Base-by-base conservation (phyloP, 2,329 filamentous ascomycete species). In the Graphiopsis chlorocephala region DNA sequence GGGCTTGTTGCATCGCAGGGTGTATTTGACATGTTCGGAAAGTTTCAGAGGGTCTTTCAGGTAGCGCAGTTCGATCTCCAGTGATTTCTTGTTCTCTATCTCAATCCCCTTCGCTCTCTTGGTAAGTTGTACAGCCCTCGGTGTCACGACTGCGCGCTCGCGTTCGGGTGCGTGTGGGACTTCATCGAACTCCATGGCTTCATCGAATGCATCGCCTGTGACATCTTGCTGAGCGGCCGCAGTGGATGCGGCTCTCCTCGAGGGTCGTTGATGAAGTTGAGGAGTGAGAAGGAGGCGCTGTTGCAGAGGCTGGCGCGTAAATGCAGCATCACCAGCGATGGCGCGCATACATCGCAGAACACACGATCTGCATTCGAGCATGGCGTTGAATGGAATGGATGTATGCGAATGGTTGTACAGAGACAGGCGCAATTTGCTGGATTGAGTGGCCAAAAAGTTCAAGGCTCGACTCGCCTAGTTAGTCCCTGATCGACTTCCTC, bases 11-110 rank as follows among this genome's bases (percentile, higher is more conserved):
- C 84, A 82, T 5, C 75, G 75, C 56, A 98, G 80, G 20, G 86
- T 80, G 58, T 81, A 80, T 61, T 81, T 81, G 48, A 96, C 87
- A 61, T 89, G 86, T 42, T 89, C 80, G 45, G 87, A 88, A 65
- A 98, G 84, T 70, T 89, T 88, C 67, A 89, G 82, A 1, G 91
- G 90, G 74, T 97, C 93, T 20, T 82, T 77, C 64, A 92, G 75
- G 76, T 85, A 86, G 55, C 83, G 75, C 61, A 93, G 74, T 69
- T 92, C 87, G 71, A 82, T 84, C 42, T 80, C 80, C 55, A 85
- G 66, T 62, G 72, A 66, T 66, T 74, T 67, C 65, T 71, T 53
- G 48, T 72, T 70, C 59, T 61, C 35, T 15, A 67, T 52, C 42
- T 64, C 31, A 12, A 64, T 48, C 1, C 52, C 53, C 23, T 35